Evolutionary conservation across 2,329 filamentous ascomycete genomes (phyloP), one percentile per base, ranked within the genome.

Genomic region (Dryadomyces sulphureus): DNA sequence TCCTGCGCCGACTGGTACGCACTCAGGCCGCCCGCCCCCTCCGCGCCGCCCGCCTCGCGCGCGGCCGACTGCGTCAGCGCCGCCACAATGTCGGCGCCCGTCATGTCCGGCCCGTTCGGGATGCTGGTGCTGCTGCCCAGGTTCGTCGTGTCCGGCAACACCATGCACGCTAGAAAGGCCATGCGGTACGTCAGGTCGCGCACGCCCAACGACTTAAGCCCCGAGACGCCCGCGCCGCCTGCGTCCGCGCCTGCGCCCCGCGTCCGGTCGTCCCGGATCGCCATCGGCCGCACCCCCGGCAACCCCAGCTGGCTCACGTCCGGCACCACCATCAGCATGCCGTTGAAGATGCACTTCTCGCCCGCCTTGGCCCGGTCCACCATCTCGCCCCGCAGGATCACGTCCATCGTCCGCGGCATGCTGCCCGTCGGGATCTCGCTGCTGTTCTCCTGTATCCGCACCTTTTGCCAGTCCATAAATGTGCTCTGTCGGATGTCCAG

Each of bases 381-480:
- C 68, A 98, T 95, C 62, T 98, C 92, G 57, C 92, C 92, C 50
- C 92, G 81, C 30, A 98, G 65, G 54, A 98, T 95, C 38, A 98
- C 84, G 57, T 98, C 92, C 77, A 98, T 92, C 3, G 92, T 98
- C 49, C 92, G 77, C 21, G 92, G 92, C 92, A 98, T 98, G 65
- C 89, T 95, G 46, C 92, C 92, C 0, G 92, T 98, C 0, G 92
- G 92, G 34, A 98, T 98, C 61, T 98, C 92, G 4, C 90, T 90
- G 54, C 88, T 94, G 67, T 96, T 98, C 64, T 98, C 92, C 64
- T 98, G 92, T 50, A 96, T 87, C 52, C 93, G 84, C 21, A 96
- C 88, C 62, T 96, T 96, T 61, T 98, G 92, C 92, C 92, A 98
- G 65, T 98, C 92, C 50, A 98, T 84, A 60, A 98, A 98, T 0